Percentiles rank a stretch among this genome's conserved stretches.
phyloP scores from a whole-genome alignment of 2,329 filamentous ascomycete genomes.

The Colletotrichum cordylinicola region DNA sequence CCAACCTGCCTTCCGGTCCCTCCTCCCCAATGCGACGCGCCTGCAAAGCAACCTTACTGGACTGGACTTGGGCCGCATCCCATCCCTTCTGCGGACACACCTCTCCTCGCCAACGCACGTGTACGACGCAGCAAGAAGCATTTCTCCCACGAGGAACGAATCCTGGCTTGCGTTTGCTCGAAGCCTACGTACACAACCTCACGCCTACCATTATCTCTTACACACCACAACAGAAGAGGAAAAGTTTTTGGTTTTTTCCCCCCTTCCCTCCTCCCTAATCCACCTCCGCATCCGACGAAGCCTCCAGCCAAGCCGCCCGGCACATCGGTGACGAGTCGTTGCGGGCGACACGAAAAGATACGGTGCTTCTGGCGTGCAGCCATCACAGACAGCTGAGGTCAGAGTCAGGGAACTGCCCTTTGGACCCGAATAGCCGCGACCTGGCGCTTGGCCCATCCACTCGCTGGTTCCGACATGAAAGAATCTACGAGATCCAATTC shows the following conservation, averaged over 20 bases:
- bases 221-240: background rate
- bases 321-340: background rate
- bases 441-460: background rate
- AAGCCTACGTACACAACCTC: background rate
- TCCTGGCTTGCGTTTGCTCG: background rate
- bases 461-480: background rate
- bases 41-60: background rate
- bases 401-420: background rate
- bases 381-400: background rate
- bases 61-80: background rate
- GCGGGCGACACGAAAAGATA: background rate
- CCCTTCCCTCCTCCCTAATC: background rate
- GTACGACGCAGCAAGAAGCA: background rate
- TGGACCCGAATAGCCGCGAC: conserved; percentile 7
- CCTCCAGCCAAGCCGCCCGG: background rate
- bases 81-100: background rate
- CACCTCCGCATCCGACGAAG: background rate
- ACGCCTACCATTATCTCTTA: background rate
- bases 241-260: background rate
- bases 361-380: background rate
- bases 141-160: background rate
- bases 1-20: background rate
- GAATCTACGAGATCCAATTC: conserved; percentile 2
- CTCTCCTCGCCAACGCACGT: background rate
- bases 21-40: background rate